Conservation (phyloP, 768 basidiomycete genomes). For the Lactifluus hygrophoroides region DNA sequence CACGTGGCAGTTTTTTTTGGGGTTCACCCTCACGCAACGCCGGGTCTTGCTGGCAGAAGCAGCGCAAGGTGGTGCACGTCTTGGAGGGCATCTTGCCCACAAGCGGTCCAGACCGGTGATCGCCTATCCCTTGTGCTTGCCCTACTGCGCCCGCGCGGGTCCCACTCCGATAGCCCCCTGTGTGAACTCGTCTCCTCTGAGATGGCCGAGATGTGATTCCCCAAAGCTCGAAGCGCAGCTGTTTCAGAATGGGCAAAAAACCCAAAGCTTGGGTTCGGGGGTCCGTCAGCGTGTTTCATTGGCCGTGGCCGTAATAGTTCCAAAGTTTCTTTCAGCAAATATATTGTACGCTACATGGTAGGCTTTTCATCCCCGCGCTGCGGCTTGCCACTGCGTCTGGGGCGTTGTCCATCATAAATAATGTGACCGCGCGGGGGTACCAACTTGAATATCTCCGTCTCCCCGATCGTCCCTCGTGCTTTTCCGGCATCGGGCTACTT, state of each 20-base stretch:
- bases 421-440: not conserved
- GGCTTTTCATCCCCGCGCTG: not conserved
- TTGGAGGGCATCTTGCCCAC: constrained; percentile 43
- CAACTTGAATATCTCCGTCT: not conserved
- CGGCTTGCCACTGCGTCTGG: not conserved
- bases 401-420: not conserved
- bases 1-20: not conserved
- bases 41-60: constrained; percentile 38
- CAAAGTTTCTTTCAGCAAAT: not conserved
- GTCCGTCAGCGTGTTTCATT: constrained; percentile 1
- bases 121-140: not conserved
- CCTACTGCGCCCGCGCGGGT: not conserved
- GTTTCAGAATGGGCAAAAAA: constrained; percentile 9
- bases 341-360: not conserved
- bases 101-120: constrained; percentile 7
- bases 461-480: not conserved
- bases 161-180: not conserved
- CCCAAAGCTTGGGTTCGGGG: not conserved
- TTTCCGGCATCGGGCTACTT: not conserved
- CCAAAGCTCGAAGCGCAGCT: not conserved
- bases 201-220: not conserved
- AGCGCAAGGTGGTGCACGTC: constrained; percentile 63
- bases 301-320: not conserved
- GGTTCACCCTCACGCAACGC: not conserved
- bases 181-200: not conserved